Conservation (phyloP, 2,329 filamentous ascomycete species). For the Colletotrichum sp. region DNA sequence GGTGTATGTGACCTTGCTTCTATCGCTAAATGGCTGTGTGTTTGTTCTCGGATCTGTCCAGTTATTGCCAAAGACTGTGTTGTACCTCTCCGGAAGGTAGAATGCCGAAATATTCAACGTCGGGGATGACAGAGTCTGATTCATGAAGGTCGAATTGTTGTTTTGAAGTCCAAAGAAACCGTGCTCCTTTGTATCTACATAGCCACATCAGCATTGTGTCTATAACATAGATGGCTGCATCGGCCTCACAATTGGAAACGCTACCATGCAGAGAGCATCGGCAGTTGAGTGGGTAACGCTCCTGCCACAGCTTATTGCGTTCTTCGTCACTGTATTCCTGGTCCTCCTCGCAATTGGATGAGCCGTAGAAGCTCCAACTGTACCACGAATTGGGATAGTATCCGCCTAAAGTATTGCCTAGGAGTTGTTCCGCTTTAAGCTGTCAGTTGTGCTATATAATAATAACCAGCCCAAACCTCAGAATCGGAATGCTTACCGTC, state of each 20-base stretch:
- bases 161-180: conserved; percentile 23
- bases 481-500: background rate
- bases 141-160: conserved; percentile 12
- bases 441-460: background rate
- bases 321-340: background rate
- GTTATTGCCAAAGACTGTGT: background rate
- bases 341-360: background rate
- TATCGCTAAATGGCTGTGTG: background rate
- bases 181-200: conserved; percentile 15
- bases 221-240: background rate
- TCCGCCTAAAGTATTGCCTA: background rate
- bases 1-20: background rate
- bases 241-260: background rate
- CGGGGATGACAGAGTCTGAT: conserved; percentile 1
- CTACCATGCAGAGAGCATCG: background rate
- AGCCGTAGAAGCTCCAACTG: background rate
- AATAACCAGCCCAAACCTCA: background rate
- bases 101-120: conserved; percentile 21
- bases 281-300: background rate
- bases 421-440: background rate
- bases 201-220: background rate
- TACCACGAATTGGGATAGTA: background rate
- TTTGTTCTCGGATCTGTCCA: conserved; percentile 10
- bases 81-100: background rate
- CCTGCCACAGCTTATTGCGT: background rate